A percentile compares a stretch with the other conserved stretches of the same genome.
Evolutionary conservation across 1,284 basidiomycete genomes (phyloP).

Genomic region (Pyrrhoderma noxium): DNA sequence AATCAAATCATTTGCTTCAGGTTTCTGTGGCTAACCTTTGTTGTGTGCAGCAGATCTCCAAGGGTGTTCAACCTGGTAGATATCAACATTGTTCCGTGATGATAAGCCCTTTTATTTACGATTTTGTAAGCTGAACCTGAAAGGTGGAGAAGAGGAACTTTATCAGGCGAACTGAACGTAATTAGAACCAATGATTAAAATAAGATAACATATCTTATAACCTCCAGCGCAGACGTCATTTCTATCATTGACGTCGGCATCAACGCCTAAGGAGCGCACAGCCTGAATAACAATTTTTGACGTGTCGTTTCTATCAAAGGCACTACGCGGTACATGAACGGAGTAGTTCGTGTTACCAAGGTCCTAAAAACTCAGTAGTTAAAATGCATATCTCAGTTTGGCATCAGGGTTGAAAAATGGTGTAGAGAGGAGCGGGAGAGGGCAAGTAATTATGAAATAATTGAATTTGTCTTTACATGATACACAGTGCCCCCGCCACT

Average conservation of each 20-base stretch:
- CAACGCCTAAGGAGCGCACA: constrained; percentile 65
- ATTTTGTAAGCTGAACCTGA: constrained; percentile 99
- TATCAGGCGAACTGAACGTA: constrained; percentile 12
- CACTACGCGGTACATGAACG: constrained; percentile 76
- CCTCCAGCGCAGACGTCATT: constrained; percentile 83
- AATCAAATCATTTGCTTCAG: too few species aligned
- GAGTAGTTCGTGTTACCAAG: constrained; percentile 97
- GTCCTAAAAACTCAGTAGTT: constrained; percentile 52
- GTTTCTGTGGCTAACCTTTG: constrained; percentile 52
- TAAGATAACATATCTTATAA: constrained; percentile 70
- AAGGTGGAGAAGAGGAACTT: constrained; percentile 46
- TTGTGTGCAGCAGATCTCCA: constrained; percentile 63
- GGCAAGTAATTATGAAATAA: too few species aligned
- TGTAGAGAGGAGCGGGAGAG: too few species aligned
- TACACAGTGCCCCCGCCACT: constrained; percentile 98
- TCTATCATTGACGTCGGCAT: constrained; percentile 79
- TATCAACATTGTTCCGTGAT: constrained; percentile 99
- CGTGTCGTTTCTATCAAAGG: constrained; percentile 79
- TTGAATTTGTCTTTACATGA: constrained; percentile 56
- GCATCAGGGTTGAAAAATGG: too few species aligned
- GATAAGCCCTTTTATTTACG: constrained; percentile 85
- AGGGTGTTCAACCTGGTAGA: constrained; percentile 68
- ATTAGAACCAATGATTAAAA: too few species aligned
- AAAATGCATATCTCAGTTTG: neutral
- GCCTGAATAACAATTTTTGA: constrained; percentile 76